phyloP scores from a whole-genome alignment of 495 filamentous ascomycete species.

The Rhypophila decipiens region DNA sequence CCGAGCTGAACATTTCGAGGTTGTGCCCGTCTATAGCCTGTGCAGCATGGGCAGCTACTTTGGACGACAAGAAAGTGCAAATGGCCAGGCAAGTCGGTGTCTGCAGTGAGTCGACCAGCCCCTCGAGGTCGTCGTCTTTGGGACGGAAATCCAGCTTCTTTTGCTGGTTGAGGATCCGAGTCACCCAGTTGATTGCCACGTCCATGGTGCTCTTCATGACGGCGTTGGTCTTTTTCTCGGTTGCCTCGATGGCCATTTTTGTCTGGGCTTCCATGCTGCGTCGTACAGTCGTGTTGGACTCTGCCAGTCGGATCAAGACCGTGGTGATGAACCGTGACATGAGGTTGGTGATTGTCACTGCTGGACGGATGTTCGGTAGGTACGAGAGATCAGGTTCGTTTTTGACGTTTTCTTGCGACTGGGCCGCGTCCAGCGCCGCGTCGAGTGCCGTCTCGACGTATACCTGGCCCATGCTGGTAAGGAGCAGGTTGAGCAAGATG shows the following conservation, averaged over 20 bases:
- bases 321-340: constrained; percentile 87
- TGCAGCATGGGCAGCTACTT: constrained; percentile 52
- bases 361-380: constrained; percentile 66
- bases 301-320: constrained; percentile 81
- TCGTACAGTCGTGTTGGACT: constrained; percentile 80
- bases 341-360: constrained; percentile 84
- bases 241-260: constrained; percentile 60
- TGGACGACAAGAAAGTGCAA: constrained; percentile 61
- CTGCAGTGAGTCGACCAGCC: constrained; percentile 72
- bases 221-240: constrained; percentile 83
- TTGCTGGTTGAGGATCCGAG: constrained; percentile 67
- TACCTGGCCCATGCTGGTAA: constrained; percentile 84
- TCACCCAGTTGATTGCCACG: constrained; percentile 71
- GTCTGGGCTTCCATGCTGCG: constrained; percentile 86
- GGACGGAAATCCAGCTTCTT: constrained; percentile 92
- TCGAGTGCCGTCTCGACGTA: constrained; percentile 94
- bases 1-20: constrained; percentile 68
- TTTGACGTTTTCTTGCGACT: constrained; percentile 68
- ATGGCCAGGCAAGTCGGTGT: constrained; percentile 78
- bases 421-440: constrained; percentile 68
- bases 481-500: constrained; percentile 75
- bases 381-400: constrained; percentile 85
- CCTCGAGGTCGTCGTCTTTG: constrained; percentile 69
- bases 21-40: constrained; percentile 73
- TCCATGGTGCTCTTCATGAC: constrained; percentile 85